Base-by-base conservation (phyloP, 2,329 filamentous ascomycete species). In the Metarhizium album region DNA sequence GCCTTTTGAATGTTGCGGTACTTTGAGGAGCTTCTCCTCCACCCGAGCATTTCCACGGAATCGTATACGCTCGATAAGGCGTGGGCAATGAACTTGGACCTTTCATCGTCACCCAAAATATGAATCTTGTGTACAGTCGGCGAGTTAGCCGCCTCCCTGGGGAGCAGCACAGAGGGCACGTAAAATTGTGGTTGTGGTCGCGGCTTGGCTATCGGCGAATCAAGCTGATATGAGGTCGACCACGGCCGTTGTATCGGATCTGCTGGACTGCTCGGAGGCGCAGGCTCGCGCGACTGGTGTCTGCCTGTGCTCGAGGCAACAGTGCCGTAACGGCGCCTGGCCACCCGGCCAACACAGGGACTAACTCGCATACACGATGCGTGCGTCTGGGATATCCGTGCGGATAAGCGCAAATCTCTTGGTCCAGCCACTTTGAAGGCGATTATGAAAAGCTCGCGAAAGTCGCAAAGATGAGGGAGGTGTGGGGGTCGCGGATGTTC, bases 321-420 rank as follows among this genome's bases (percentile, higher is more conserved):
- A 7, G 59, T 64, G 54, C 62, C 59, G 55, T 65, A 64, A 54
- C 55, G 55, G 56, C 64, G 60, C 54, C 59, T 62, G 64, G 68
- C 68, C 63, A 61, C 66, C 62, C 67, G 66, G 67, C 65, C 64
- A 54, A 57, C 61, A 18, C 50, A 55, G 38, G 56, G 50, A 62
- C 64, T 71, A 74, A 67, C 63, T 67, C 50, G 64, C 43, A 57
- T 60, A 58, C 74, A 76, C 74, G 47, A 51, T 51, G 62, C 53
- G 43, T 55, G 55, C 60, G 51, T 65, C 54, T 60, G 60, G 50
- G 65, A 60, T 70, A 71, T 70, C 63, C 67, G 67, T 63, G 70
- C 68, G 62, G 66, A 64, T 59, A 69, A 64, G 67, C 73, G 71
- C 65, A 66, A 63, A 58, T 68, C 64, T 58, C 67, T 67, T 52